Base-by-base conservation (phyloP, 805 yeast genomes). In the Candida sakaeoensis region DNA sequence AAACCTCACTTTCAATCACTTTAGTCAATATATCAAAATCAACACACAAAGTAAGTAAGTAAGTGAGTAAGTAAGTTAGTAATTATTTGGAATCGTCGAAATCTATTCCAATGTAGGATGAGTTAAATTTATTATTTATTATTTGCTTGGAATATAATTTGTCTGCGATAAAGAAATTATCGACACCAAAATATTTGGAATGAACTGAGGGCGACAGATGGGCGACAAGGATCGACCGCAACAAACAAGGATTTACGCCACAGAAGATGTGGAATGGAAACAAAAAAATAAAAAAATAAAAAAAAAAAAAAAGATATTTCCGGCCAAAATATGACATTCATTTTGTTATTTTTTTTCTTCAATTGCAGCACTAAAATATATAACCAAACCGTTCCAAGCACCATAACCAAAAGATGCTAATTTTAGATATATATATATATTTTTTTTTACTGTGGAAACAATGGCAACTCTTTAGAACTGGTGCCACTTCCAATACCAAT, bases 391-490 rank as follows among this genome's bases (percentile, higher is more conserved):
- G n/a, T n/a, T n/a, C n/a, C n/a, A n/a, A n/a, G n/a, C n/a, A n/a
- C n/a, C n/a, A n/a, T n/a, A n/a, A n/a, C n/a, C 33, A 16, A 15
- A 30, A 18, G 6, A n/a, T 7, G 23, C n/a, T 8, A 19, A 9
- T 14, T 13, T 13, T 36, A 17, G 25, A 13, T 40, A 32, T 13
- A 21, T 27, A 36, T 33, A 12, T 19, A 23, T 13, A 13, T 15
- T 13, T n/a, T 44, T 28, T 29, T 42, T n/a, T 40, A 30, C 18
- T 49, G 49, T 14, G 68, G 69, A 42, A 61, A 63, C 35, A 63
- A 49, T 9, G 55, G 54, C 21, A 54, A 47, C 12, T 48, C 55
- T 19, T 40, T 51, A n/a, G n/a, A n/a, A n/a, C 13, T 22, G 9
- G 7, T n/a, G n/a, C 43, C 45, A 25, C 21, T 35, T 23, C 36